These are phyloP conservation scores for Sanghuangporus sanghuang DNA, from an alignment of 1,284 basidiomycete species.

Conservation along the genomic window DNA sequence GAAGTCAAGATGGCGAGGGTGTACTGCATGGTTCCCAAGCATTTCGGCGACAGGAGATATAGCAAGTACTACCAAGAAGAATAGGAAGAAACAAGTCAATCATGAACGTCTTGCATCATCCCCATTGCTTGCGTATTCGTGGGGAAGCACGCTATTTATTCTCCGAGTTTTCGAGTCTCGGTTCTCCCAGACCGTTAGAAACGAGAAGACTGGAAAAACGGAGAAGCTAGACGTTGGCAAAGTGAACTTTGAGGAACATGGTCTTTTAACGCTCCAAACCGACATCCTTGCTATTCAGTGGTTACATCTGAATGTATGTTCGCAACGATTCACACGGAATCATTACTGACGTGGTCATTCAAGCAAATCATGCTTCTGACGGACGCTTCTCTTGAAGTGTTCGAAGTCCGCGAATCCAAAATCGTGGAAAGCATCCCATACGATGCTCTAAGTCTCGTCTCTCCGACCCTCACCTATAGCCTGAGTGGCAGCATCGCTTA, in stretches of 20 bases:
- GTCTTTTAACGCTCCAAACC: conserved; percentile 50
- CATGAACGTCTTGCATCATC: conserved; percentile 26
- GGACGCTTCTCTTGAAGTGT: conserved; percentile 55
- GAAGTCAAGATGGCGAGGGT: conserved; percentile 47
- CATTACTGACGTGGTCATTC: conserved; percentile 8
- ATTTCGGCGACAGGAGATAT: conserved; percentile 27
- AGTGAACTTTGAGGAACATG: conserved; percentile 52
- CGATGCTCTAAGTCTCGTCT: conserved; percentile 49
- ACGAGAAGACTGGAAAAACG: conserved; percentile 55
- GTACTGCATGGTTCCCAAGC: conserved; percentile 78
- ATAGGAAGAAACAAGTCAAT: conserved; percentile 21
- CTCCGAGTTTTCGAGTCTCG: conserved; percentile 64
- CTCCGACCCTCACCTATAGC: conserved; percentile 46
- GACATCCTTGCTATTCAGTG: conserved; percentile 66
- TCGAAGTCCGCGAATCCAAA: conserved; percentile 54
- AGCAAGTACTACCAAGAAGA: conserved; percentile 25
- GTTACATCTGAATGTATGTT: conserved; percentile 72
- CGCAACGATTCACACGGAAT: conserved; percentile 21
- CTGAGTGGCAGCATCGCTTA: conserved; percentile 43
- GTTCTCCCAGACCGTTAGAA: conserved; percentile 43
- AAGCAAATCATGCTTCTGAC: conserved; percentile 67
- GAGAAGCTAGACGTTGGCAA: conserved; percentile 56
- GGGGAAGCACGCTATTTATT: conserved; percentile 66
- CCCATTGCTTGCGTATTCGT: conserved; percentile 78
- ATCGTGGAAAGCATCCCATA: conserved; percentile 56